Conservation (phyloP, 495 filamentous ascomycete species). For the Pyrenula aspistea region DNA sequence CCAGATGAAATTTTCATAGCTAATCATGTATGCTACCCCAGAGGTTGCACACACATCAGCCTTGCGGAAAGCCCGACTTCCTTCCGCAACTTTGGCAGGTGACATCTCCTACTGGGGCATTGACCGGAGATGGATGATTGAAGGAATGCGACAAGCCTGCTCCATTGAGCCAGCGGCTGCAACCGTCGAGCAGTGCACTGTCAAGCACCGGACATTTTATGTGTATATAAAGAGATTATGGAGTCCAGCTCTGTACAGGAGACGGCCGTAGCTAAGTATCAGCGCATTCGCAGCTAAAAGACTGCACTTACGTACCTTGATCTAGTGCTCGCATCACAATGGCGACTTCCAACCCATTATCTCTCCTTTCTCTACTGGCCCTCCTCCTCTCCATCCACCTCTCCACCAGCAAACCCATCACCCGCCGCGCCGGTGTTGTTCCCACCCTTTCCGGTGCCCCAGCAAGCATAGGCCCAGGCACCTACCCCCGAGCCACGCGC, state of each 20-base stretch:
- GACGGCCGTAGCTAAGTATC: not conserved
- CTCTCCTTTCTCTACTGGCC: not conserved
- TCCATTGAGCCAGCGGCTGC: not conserved
- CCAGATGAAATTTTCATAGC: not conserved
- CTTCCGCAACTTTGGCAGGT: not conserved
- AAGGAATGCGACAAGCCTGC: not conserved
- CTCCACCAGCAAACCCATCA: not conserved
- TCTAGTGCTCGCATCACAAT: not conserved
- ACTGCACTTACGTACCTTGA: not conserved
- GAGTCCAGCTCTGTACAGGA: not conserved
- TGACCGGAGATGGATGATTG: not conserved
- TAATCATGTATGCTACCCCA: not conserved
- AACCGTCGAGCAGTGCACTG: not conserved
- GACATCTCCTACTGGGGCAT: not conserved
- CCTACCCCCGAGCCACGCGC: slow-evolving; percentile 26
- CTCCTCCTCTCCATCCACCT: not conserved
- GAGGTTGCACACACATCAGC: not conserved
- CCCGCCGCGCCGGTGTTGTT: not conserved
- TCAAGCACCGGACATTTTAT: not conserved
- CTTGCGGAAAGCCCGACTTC: not conserved
- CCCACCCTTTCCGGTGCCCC: not conserved
- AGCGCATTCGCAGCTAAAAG: not conserved
- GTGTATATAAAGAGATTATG: not conserved
- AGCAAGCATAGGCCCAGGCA: slow-evolving; percentile 9
- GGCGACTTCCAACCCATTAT: not conserved